These are phyloP conservation scores for Pseudocercospora crystallina DNA, from an alignment of 2,329 filamentous ascomycete genomes.

Conservation along the genomic window DNA sequence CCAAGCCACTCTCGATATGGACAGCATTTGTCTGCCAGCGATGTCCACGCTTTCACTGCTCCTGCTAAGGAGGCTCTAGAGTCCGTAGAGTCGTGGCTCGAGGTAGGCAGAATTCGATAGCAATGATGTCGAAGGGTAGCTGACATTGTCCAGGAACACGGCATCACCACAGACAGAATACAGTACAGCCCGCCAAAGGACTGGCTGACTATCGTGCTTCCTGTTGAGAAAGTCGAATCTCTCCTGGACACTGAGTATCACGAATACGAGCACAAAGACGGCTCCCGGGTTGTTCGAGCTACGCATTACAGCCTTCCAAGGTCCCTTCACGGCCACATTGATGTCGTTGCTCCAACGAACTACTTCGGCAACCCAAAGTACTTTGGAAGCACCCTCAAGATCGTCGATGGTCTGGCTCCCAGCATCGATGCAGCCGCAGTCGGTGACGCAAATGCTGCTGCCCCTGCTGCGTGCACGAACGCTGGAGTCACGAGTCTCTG, in stretches of 20 bases:
- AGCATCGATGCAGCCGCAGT: neutral
- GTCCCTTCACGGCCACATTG: conserved; percentile 55
- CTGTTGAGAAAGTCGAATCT: conserved; percentile 43
- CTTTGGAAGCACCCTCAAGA: conserved; percentile 9
- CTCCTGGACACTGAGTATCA: conserved; percentile 60
- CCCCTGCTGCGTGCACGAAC: neutral
- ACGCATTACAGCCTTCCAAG: conserved; percentile 63
- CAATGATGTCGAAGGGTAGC: conserved; percentile 31
- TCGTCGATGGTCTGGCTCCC: conserved; percentile 11
- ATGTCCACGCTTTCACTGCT: conserved; percentile 55
- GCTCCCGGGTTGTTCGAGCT: conserved; percentile 53
- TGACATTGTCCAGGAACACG: conserved; percentile 51
- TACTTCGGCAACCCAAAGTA: conserved; percentile 22
- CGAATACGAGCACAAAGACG: conserved; percentile 48
- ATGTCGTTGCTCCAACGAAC: conserved; percentile 60
- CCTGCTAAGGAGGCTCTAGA: conserved; percentile 52
- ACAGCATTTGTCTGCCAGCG: conserved; percentile 55
- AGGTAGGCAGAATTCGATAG: neutral
- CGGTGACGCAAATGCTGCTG: neutral
- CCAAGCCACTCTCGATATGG: conserved; percentile 62
- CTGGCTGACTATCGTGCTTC: conserved; percentile 59
- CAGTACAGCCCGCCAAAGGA: conserved; percentile 37
- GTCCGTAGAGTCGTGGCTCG: conserved; percentile 58
- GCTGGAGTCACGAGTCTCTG: conserved; percentile 51
- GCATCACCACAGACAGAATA: conserved; percentile 26